Base-by-base conservation (phyloP, 2,329 filamentous ascomycete genomes). In the Phyllosticta capitalensis region DNA sequence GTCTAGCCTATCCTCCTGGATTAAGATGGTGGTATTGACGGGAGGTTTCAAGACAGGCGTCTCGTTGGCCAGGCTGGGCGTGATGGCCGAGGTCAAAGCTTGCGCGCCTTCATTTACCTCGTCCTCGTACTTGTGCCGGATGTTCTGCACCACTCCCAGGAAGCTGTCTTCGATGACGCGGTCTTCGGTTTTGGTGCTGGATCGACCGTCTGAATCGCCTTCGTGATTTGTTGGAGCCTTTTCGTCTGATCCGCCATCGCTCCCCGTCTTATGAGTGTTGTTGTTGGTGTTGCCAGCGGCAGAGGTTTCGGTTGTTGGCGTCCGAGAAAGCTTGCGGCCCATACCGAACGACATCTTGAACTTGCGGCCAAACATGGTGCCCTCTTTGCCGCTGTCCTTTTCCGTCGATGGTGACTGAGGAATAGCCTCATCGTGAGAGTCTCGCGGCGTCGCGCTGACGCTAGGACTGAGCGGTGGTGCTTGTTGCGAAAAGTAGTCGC, bases 271-370 rank as follows among this genome's bases (percentile, higher is more conserved):
- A 14, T 14, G n/a, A n/a, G n/a, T 38, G 30, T 2, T n/a, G 7
- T 45, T 17, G 38, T n/a, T 45, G 17, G 17, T 45, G 14, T 14
- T n/a, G 12, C 38, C 38, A n/a, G 38, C 38, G 4, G 38, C 38
- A n/a, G 38, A n/a, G 7, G 73, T 75, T 64, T 87, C 82, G 5
- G 81, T 81, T 3, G 86, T 86, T 3, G 67, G 61, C 0, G 81
- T 86, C 17, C 90, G 83, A 12, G 85, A 85, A 14, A 92, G 79
- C 73, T 95, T 96, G 78, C 95, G 96, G 67, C 86, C 87, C 65
- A 87, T 86, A 7, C 52, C 53, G 67, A 92, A 91, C 0, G 86
- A 85, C 77, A 82, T 83, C 54, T 88, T 85, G 72, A 95, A 92
- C 67, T 90, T 90, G 75, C 92, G 94, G 51, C 88, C 85, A 70